Base-by-base conservation (phyloP, 768 basidiomycete species). In the Suillus discolor region DNA sequence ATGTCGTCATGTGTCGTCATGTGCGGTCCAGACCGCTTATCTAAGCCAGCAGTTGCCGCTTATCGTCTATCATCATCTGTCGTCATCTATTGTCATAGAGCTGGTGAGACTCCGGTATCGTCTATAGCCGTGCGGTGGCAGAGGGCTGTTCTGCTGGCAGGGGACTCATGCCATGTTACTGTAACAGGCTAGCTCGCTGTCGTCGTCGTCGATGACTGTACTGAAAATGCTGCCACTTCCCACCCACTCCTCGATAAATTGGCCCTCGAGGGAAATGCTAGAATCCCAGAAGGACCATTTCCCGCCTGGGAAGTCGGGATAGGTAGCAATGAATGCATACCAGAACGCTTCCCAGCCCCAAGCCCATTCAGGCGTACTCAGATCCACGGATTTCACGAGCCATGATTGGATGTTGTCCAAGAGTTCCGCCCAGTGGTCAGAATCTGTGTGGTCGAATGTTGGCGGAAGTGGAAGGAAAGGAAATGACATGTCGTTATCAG, bases 391-490 rank as follows among this genome's bases (percentile, higher is more conserved):
- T 20, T 23, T 44, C 31, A 62, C 3, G 20, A 62, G 49, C 62
- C 62, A 62, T 11, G 28, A 59, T 23, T 61, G 63, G 38, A 65
- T 61, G n/a, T 42, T 59, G 36, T 41, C n/a, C 31, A 28, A 54
- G 44, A 65, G 41, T 39, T 38, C 23, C 13, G 31, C 34, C 57
- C 63, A 65, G 28, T 59, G 41, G 23, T 62, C 28, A 23, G 34
- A 42, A 62, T 65, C 41, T 2, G 31, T 67, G 65, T 41, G 47
- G 13, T 61, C 34, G 57, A 65, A 64, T 36, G 42, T 34, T 55
- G 54, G 23, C 7, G 57, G 28, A 9, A 67, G 54, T 6, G 55
- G 64, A 15, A 65, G 49, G 36, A 65, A 65, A 4, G 47, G 31
- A 23, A 65, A 34, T 4, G 47, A 13, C 23, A 49, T 49, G 47